phyloP scores from a whole-genome alignment of 2,329 filamentous ascomycete species.

The Fusarium sp. region DNA sequence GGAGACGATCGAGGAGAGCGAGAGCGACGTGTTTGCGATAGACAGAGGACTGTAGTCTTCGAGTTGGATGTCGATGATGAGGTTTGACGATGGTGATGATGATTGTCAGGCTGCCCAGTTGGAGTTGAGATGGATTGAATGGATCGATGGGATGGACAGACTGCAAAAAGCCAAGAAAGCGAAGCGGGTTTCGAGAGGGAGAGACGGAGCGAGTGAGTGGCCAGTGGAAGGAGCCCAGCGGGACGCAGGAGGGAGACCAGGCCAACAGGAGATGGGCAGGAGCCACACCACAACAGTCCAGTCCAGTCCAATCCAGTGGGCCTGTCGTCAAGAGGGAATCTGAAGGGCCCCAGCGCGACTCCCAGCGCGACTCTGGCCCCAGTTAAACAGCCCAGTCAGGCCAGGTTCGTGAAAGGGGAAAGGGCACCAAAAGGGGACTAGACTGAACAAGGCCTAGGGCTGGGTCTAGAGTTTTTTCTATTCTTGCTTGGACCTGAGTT shows the following conservation, averaged over 20 bases:
- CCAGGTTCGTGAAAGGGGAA: constrained; percentile 32
- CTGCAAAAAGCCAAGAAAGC: constrained; percentile 38
- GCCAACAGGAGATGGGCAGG: constrained; percentile 39
- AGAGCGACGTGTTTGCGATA: neutral
- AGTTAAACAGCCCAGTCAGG: constrained; percentile 20
- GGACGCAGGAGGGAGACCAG: constrained; percentile 18
- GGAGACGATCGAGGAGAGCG: constrained; percentile 17
- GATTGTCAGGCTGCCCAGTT: constrained; percentile 3
- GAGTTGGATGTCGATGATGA: neutral
- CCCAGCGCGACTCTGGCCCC: constrained; percentile 17
- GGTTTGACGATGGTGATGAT: constrained; percentile 11
- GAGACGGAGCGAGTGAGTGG: constrained; percentile 36
- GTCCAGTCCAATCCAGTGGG: too few species aligned
- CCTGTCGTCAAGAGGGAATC: neutral
- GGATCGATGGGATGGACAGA: constrained; percentile 35
- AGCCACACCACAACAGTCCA: constrained; percentile 18
- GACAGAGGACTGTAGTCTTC: neutral
- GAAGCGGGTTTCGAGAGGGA: constrained; percentile 36
- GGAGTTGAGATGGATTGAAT: constrained; percentile 34
- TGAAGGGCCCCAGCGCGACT: constrained; percentile 18
- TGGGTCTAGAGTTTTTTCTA: constrained; percentile 18
- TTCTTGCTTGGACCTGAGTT: constrained; percentile 19
- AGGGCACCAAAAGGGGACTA: constrained; percentile 11
- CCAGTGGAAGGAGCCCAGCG: constrained; percentile 23
- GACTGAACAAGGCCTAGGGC: constrained; percentile 19